A percentile compares a stretch with the other conserved stretches of the same genome.
Conservation (phyloP, 441 rosid species). For the Pelargonium citronellum region DNA sequence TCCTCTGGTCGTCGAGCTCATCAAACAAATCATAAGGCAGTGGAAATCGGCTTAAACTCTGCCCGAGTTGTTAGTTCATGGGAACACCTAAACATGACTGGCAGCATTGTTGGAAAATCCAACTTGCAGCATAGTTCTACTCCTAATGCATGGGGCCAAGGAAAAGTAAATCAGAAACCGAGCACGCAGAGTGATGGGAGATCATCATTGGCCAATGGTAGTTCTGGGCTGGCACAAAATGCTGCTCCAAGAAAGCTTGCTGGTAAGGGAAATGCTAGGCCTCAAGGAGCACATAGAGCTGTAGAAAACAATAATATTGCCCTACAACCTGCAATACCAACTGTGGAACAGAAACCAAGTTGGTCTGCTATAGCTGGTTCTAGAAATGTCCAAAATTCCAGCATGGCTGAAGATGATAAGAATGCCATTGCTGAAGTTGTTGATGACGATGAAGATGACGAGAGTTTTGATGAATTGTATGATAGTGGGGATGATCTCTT, state of each 20-base stretch:
- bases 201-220: background rate
- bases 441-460: background rate
- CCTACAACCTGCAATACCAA: background rate
- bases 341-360: background rate
- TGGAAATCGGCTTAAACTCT: background rate
- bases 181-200: background rate
- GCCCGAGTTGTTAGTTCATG: background rate
- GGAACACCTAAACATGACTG: constrained; percentile 5
- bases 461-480: background rate
- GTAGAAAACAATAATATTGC: background rate
- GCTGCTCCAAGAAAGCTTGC: background rate
- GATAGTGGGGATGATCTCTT: constrained; percentile 2
- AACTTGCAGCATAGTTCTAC: background rate
- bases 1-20: constrained; percentile 14
- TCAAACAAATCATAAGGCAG: constrained; percentile 14
- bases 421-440: background rate
- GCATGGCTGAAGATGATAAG: no score
- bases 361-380: background rate
- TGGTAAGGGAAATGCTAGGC: background rate
- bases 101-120: background rate
- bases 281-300: background rate
- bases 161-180: background rate
- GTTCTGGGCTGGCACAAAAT: background rate
- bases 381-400: no score
- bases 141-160: background rate